Base-by-base conservation (phyloP, 2,329 filamentous ascomycete species). In the Xylariaceae sp. region DNA sequence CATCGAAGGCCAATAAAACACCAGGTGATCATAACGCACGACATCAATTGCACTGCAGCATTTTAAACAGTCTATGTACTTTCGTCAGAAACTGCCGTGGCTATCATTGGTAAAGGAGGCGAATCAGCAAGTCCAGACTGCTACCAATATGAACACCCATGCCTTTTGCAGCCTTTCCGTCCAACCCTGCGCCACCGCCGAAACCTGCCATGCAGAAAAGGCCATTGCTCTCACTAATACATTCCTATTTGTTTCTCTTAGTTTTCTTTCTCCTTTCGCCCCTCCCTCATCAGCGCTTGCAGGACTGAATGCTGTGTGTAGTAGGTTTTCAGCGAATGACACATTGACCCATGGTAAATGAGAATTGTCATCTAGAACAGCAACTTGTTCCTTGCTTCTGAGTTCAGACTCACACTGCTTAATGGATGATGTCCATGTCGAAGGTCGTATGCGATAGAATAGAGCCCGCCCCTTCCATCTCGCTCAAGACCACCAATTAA, bases 61-160 rank as follows among this genome's bases (percentile, higher is more conserved):
- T 58, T 60, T 62, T 64, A 61, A 59, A 59, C 65, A 63, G 59
- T 67, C 65, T 67, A 67, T 67, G 64, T 67, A 66, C 61, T 54
- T 47, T 42, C 9, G 59, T 54, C 29, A 29, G 53, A 63, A 64
- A 55, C 60, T 60, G 59, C 56, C 53, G 53, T n/a, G 55, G 44
- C 53, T 44, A 45, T 49, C 30, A 53, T 59, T 50, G 50, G 34
- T 51, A 44, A 58, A 54, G 47, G 42, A 51, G 57, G 42, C 59
- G 47, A 58, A 55, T 62, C 57, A 61, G 56, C 57, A 61, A 61
- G 49, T 44, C 57, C 53, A 55, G 56, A 54, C 59, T 55, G 55
- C 59, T 59, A 55, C 59, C 61, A 52, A 59, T 57, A 63, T 63
- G 62, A 61, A 57, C 42, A 52, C 51, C 54, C 26, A 57, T 57